Evolutionary conservation across 495 filamentous ascomycete species (phyloP).

Genomic region (Daldinia caldariorum): DNA sequence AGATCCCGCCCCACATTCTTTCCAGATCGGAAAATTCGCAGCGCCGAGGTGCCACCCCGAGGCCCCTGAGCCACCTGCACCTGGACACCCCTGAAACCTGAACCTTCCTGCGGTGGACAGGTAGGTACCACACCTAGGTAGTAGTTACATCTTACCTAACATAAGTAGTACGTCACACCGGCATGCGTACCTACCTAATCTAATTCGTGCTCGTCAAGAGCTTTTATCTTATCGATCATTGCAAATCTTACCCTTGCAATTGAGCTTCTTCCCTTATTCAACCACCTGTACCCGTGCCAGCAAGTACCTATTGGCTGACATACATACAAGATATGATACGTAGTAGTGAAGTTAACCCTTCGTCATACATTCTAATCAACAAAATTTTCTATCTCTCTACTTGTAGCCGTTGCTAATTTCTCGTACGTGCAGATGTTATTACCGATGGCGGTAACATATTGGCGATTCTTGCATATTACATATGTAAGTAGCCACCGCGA

Average conservation of each 20-base stretch:
- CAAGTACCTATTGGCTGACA: not conserved
- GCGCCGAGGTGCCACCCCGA: constrained; percentile 22
- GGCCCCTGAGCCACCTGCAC: no score
- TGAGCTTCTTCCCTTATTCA: not conserved
- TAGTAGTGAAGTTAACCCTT: not conserved
- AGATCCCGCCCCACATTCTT: constrained; percentile 28
- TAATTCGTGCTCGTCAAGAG: not conserved
- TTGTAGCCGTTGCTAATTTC: not conserved
- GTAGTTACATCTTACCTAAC: not conserved
- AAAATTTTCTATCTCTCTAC: not conserved
- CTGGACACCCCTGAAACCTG: no score
- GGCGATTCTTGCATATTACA: not conserved
- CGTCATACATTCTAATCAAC: constrained; percentile 1
- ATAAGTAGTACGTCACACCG: not conserved
- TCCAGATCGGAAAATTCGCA: constrained; percentile 36
- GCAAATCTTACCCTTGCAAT: constrained; percentile 4
- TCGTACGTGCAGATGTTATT: not conserved
- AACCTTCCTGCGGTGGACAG: no score
- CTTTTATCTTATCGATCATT: constrained; percentile 22
- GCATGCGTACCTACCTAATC: no score
- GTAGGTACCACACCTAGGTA: not conserved
- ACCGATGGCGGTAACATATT: not conserved
- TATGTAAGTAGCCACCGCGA: not conserved
- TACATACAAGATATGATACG: not conserved
- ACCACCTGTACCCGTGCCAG: no score